Percentiles rank a stretch among this genome's conserved stretches.
Evolutionary conservation across 2,329 filamentous ascomycete genomes (phyloP).

Genomic region (Biscogniauxia marginata): DNA sequence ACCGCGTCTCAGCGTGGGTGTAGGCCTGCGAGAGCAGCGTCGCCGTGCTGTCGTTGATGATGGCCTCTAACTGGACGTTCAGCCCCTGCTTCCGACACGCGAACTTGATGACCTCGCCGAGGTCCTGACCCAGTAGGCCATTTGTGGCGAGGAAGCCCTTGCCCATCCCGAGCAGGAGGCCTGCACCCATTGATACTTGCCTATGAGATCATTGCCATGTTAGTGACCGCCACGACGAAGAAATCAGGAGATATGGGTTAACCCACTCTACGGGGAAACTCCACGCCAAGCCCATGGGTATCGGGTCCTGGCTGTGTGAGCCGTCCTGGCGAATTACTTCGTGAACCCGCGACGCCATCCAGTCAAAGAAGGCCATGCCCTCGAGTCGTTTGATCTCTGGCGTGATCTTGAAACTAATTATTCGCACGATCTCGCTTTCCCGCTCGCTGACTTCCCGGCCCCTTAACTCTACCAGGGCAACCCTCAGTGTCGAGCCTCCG

Average conservation of each 20-base stretch:
- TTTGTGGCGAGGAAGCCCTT: constrained; percentile 63
- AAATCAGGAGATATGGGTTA: not conserved
- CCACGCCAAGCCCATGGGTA: constrained; percentile 64
- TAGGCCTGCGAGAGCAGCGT: constrained; percentile 65
- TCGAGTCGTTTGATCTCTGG: constrained; percentile 54
- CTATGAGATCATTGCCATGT: constrained; percentile 37
- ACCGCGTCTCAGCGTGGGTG: constrained; percentile 55
- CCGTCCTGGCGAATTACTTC: constrained; percentile 52
- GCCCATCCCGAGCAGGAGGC: constrained; percentile 61
- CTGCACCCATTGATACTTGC: constrained; percentile 62
- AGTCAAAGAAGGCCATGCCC: constrained; percentile 63
- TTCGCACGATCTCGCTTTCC: constrained; percentile 53
- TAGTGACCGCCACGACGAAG: constrained; percentile 14
- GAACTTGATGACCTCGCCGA: constrained; percentile 56
- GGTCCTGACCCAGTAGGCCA: constrained; percentile 57
- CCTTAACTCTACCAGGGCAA: constrained; percentile 60
- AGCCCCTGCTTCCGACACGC: constrained; percentile 53
- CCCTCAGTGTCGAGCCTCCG: constrained; percentile 66
- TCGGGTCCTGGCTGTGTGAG: constrained; percentile 39
- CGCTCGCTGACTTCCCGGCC: constrained; percentile 42
- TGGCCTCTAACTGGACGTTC: constrained; percentile 55
- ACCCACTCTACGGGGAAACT: constrained; percentile 69
- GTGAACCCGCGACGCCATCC: constrained; percentile 62
- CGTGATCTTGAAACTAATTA: constrained; percentile 56
- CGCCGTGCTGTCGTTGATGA: constrained; percentile 68